Percentiles rank a stretch among this genome's conserved stretches.
These are phyloP conservation scores for Scutellaria baicalensis DNA, from an alignment of 257 asterid species.

Conservation along the genomic window DNA sequence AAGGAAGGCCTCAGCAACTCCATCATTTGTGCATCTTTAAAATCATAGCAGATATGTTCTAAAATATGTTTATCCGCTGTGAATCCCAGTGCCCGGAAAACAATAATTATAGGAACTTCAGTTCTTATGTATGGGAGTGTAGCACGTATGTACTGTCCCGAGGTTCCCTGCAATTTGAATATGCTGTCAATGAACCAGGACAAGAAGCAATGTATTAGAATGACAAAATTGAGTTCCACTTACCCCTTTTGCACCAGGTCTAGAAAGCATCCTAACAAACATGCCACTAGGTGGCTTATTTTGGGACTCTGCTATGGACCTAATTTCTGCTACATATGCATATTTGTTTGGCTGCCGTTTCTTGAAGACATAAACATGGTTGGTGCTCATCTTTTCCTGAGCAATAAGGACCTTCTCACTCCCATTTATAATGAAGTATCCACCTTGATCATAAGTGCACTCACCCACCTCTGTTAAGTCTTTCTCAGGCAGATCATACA, in stretches of 20 bases:
- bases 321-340: conserved; percentile 76
- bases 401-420: conserved; percentile 91
- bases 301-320: conserved; percentile 82
- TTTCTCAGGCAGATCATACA: conserved; percentile 66
- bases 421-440: conserved; percentile 79
- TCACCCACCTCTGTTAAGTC: conserved; percentile 92
- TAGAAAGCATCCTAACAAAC: conserved; percentile 91
- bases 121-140: conserved; percentile 84
- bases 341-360: conserved; percentile 91
- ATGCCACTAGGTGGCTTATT: conserved; percentile 84
- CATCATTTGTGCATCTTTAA: conserved; percentile 77
- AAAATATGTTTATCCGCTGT: conserved; percentile 79
- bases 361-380: conserved; percentile 83
- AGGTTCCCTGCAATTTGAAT: conserved; percentile 56
- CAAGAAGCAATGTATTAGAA: no score
- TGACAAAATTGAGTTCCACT: neutral
- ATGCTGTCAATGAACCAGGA: neutral
- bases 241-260: conserved; percentile 91
- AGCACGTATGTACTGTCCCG: conserved; percentile 84
- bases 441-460: conserved; percentile 91
- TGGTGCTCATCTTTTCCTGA: conserved; percentile 94
- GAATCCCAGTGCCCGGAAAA: conserved; percentile 76
- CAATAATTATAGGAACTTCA: conserved; percentile 78
- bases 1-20: conserved; percentile 78
- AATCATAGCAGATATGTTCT: conserved; percentile 83